Evolutionary conservation across 2,329 filamentous ascomycete species (phyloP), one percentile per base, ranked within the genome.

Genomic region (Penicillium concentricum): DNA sequence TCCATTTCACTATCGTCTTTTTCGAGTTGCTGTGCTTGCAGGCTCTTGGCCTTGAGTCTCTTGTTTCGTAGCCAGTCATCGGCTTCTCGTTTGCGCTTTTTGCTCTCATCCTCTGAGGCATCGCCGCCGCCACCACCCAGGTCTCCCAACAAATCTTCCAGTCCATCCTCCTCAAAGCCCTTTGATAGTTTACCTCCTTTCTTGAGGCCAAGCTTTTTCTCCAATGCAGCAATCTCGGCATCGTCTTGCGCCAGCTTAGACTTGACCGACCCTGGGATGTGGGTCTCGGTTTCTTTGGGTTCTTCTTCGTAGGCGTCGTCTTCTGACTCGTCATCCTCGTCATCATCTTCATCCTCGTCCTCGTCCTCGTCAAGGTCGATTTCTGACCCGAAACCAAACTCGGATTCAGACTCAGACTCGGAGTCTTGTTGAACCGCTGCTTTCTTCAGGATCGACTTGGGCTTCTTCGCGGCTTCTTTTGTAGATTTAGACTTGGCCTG

Each of bases 151-250:
- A 99, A 74, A 54, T 90, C 88, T 41, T 87, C 91, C 2, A 97
- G 77, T 0, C 92, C 93, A 69, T 97, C 92, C 7, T 96, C 90
- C 20, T 85, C 83, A 65, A 92, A 91, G 0, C 86, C 81, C 62
- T 89, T 88, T 0, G 87, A 87, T 5, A 91, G 74, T 32, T 84
- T 87, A 68, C 91, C 95, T 58, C 88, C 88, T 24, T 86, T 85
- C 69, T 87, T 90, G 7, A 97, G 82, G 0, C 94, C 93, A 3
- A 99, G 78, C 68, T 90, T 95, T 72, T 88, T 92, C 76, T 99
- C 94, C 32, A 97, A 78, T 3, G 87, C 87, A 20, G 88, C 87
- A 64, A 99, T 97, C 65, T 96, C 91, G 2, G 87, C 90, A 68
- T 97, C 92, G 57, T 99, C 93, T 59, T 90, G 81, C 0, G 84